These are phyloP conservation scores for Nakaseomyces uthaithaninus DNA, from an alignment of 1,139 yeast genomes.

Conservation along the genomic window DNA sequence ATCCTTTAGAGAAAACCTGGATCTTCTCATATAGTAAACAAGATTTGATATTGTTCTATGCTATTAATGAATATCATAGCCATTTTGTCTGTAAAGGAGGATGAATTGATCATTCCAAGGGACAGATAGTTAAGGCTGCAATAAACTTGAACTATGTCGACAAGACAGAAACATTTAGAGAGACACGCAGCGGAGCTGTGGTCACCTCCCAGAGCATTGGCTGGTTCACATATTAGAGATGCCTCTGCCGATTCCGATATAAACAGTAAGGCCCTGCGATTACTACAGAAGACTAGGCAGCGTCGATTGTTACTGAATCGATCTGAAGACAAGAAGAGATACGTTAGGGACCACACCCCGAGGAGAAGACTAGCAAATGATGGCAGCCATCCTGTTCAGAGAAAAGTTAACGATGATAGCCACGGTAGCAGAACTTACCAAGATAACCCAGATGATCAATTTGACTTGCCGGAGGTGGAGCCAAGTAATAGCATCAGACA, in stretches of 20 bases:
- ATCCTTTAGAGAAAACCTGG: too few relatives aligned
- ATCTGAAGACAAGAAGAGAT: slow-evolving; percentile 19
- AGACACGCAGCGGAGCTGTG: neutral
- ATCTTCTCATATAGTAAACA: too few relatives aligned
- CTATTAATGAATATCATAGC: too few relatives aligned
- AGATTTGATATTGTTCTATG: too few relatives aligned
- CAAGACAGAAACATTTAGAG: neutral
- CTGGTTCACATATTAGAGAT: neutral
- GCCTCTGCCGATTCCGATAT: slow-evolving; percentile 1
- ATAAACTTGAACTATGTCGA: neutral
- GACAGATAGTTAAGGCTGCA: too few relatives aligned
- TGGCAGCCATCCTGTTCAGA: too few relatives aligned
- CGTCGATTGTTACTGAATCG: slow-evolving; percentile 22
- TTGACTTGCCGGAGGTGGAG: slow-evolving; percentile 1
- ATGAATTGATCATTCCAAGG: too few relatives aligned
- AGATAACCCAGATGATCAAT: neutral
- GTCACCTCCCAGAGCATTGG: slow-evolving; percentile 1
- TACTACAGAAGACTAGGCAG: slow-evolving; percentile 28
- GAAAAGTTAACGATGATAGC: neutral
- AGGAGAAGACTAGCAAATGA: neutral
- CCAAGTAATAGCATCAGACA: slow-evolving; percentile 1
- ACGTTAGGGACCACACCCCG: slow-evolving; percentile 11
- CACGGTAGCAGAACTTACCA: neutral
- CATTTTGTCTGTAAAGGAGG: too few relatives aligned
- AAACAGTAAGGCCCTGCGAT: slow-evolving; percentile 26